Evolutionary conservation across 352 stramenopile species (phyloP).

Genomic region (Chloridella minuta): DNA sequence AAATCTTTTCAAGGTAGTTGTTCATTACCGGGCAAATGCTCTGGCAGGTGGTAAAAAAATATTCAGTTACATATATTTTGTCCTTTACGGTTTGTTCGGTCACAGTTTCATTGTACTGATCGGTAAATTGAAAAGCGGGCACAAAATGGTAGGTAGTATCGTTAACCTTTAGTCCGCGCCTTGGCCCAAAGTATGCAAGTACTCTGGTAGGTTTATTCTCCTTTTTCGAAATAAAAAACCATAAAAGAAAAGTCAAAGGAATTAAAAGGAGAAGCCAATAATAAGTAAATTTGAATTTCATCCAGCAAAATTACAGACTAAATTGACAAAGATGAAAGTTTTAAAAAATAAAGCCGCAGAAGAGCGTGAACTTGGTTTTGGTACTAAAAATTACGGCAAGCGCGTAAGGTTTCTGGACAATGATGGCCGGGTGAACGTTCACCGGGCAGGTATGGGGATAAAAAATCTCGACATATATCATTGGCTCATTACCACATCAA

Average conservation of each 20-base stretch:
- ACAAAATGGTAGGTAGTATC: background rate
- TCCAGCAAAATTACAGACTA: background rate
- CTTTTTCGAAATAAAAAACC: background rate
- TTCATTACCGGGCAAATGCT: background rate
- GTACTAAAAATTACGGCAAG: background rate
- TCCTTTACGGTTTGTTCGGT: background rate
- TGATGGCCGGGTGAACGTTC: background rate
- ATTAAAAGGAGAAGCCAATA: background rate
- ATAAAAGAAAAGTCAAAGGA: background rate
- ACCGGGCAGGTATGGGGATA: background rate
- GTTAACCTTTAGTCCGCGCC: background rate
- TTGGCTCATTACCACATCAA: background rate
- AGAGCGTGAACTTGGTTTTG: background rate
- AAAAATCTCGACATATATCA: background rate
- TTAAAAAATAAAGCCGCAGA: background rate
- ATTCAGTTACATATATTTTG: background rate
- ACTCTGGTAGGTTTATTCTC: background rate
- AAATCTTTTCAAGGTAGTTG: background rate
- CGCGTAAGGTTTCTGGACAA: background rate
- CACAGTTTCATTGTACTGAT: background rate
- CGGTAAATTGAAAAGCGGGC: background rate
- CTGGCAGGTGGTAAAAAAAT: background rate
- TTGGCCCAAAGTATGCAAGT: background rate
- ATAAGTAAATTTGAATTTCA: conserved; percentile 2
- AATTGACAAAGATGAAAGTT: background rate